These are phyloP conservation scores for Taxawa tesnikishii DNA, from an alignment of 2,329 filamentous ascomycete genomes.

Conservation along the genomic window DNA sequence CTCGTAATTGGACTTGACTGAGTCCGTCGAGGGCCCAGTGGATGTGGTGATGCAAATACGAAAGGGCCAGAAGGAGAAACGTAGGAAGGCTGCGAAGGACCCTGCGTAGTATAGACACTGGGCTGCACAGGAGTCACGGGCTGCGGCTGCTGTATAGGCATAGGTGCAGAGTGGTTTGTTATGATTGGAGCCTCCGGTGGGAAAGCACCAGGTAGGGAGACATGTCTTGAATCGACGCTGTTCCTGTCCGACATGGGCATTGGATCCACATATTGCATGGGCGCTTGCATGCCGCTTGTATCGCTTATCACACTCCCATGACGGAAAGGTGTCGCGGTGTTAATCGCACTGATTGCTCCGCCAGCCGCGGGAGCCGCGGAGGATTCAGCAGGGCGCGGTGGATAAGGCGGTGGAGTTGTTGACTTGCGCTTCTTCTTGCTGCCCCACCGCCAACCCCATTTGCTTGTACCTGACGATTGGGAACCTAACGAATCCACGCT, in stretches of 20 bases:
- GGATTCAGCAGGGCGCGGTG: neutral
- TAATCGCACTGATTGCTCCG: neutral
- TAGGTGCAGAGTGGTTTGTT: conserved; percentile 41
- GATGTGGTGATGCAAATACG: conserved; percentile 19
- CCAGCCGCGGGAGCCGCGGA: neutral
- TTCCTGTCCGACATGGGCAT: conserved; percentile 53
- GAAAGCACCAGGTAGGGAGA: conserved; percentile 18
- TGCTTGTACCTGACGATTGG: conserved; percentile 39
- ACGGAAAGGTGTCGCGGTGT: conserved; percentile 19
- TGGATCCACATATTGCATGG: conserved; percentile 54
- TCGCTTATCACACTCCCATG: conserved; percentile 30
- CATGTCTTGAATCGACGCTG: conserved; percentile 38
- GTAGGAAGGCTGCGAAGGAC: conserved; percentile 26
- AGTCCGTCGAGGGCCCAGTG: conserved; percentile 12
- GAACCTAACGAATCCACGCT: conserved; percentile 42
- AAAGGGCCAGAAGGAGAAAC: conserved; percentile 27
- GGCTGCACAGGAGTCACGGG: conserved; percentile 55
- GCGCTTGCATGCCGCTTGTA: conserved; percentile 30
- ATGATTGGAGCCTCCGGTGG: conserved; percentile 21
- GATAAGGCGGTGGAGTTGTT: neutral
- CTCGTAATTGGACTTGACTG: conserved; percentile 15
- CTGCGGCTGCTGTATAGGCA: conserved; percentile 75
- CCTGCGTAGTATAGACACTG: conserved; percentile 45
- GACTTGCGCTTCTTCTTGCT: conserved; percentile 28
- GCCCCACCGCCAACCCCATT: conserved; percentile 52